phyloP scores from a whole-genome alignment of 2,329 filamentous ascomycete species.

The Ophiosphaerella narmari region DNA sequence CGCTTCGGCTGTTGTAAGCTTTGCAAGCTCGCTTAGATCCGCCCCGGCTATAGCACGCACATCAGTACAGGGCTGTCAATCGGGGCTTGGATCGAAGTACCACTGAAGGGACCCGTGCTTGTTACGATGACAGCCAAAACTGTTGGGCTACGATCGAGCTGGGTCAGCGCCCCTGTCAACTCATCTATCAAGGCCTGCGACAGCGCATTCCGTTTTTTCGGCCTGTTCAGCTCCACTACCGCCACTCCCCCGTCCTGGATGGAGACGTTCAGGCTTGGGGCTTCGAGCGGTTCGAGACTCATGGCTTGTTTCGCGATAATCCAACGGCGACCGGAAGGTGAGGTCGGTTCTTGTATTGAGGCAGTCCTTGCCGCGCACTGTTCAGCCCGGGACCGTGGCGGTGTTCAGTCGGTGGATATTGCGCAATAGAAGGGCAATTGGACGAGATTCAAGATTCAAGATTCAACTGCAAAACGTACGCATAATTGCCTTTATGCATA shows the following conservation, averaged over 20 bases:
- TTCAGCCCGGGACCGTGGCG: background rate
- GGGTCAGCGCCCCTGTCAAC: conserved; percentile 32
- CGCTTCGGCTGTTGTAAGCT: conserved; percentile 81
- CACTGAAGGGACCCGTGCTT: conserved; percentile 71
- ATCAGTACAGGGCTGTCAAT: conserved; percentile 10
- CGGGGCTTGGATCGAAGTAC: conserved; percentile 55
- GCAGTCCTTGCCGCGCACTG: background rate
- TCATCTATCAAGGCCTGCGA: conserved; percentile 55
- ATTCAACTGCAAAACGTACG: no score
- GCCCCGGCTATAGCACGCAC: conserved; percentile 67
- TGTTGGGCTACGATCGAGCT: conserved; percentile 20
- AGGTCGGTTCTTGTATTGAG: no score
- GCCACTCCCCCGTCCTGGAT: conserved; percentile 47
- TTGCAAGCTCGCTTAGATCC: conserved; percentile 96
- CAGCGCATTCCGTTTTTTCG: conserved; percentile 63
- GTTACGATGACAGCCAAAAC: conserved; percentile 64
- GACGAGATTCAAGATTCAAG: no score
- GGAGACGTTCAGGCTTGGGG: conserved; percentile 15
- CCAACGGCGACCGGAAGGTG: no score
- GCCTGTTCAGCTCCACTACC: conserved; percentile 59
- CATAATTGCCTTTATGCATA: background rate
- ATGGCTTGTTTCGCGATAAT: background rate
- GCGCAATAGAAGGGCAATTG: background rate
- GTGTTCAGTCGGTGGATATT: background rate
- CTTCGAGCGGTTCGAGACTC: conserved; percentile 4